phyloP scores from a whole-genome alignment of 352 stramenopile species.

The Pythium sukuiense region DNA sequence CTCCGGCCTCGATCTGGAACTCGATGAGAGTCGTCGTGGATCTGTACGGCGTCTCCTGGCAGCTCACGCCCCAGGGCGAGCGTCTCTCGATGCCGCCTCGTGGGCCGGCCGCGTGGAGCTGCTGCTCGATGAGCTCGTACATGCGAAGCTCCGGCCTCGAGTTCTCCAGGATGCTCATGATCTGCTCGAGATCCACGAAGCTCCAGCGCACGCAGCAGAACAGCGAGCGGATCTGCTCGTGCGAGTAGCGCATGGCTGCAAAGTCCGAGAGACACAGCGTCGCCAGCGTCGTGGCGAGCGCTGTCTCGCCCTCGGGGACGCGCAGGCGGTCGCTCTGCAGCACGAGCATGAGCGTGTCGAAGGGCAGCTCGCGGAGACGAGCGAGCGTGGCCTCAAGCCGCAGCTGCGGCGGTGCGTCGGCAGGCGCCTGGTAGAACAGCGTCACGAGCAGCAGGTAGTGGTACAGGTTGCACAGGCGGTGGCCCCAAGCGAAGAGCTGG shows the following conservation, averaged over 20 bases:
- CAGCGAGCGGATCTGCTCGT: slow-evolving; percentile 45
- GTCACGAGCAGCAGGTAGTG: slow-evolving; percentile 64
- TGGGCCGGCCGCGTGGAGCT: slow-evolving; percentile 21
- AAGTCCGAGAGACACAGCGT: slow-evolving; percentile 32
- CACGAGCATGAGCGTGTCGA: slow-evolving; percentile 61
- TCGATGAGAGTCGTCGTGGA: slow-evolving; percentile 42
- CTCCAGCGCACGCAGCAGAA: slow-evolving; percentile 70
- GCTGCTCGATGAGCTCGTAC: slow-evolving; percentile 55
- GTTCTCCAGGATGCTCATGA: slow-evolving; percentile 45
- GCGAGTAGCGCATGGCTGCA: slow-evolving; percentile 18
- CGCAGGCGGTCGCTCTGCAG: slow-evolving; percentile 62
- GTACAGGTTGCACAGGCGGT: slow-evolving; percentile 64
- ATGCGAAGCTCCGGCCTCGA: slow-evolving; percentile 46
- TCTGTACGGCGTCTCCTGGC: slow-evolving; percentile 28
- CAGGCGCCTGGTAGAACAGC: slow-evolving; percentile 57
- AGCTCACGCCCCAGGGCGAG: slow-evolving; percentile 19
- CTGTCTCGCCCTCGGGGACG: slow-evolving; percentile 54
- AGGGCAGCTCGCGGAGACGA: slow-evolving; percentile 34
- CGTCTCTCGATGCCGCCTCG: slow-evolving; percentile 13
- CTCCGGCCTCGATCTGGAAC: slow-evolving; percentile 64
- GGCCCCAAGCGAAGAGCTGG: slow-evolving; percentile 53
- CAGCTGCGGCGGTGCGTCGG: slow-evolving; percentile 19
- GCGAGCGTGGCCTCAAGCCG: slow-evolving; percentile 1
- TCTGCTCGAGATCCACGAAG: slow-evolving; percentile 57
- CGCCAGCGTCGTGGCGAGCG: slow-evolving; percentile 43